These are phyloP conservation scores for Neurospora terricola DNA, from an alignment of 495 filamentous ascomycete genomes.

Conservation along the genomic window DNA sequence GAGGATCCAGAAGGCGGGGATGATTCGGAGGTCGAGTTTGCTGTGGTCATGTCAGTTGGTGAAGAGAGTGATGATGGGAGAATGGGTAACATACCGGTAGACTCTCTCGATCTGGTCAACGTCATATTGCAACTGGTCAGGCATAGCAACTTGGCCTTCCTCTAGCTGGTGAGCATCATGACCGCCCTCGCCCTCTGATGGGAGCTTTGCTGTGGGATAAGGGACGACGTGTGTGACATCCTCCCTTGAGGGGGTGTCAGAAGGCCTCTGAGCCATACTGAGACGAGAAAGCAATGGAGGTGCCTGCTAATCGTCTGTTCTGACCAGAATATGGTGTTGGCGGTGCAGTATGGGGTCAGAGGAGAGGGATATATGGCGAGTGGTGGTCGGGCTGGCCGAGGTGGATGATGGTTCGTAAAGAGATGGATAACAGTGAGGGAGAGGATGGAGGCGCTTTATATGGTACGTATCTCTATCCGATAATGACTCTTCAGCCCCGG, in stretches of 20 bases:
- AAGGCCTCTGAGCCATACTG: constrained; percentile 31
- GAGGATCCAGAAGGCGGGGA: constrained; percentile 86
- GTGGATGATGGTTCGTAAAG: not conserved
- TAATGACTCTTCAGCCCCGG: not conserved
- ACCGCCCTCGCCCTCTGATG: constrained; percentile 6
- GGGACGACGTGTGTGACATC: not conserved
- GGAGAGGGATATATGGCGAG: not conserved
- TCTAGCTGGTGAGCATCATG: constrained; percentile 11
- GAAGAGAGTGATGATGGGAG: not conserved
- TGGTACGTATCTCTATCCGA: not conserved
- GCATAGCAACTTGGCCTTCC: constrained; percentile 6
- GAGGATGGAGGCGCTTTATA: not conserved
- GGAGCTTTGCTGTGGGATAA: constrained; percentile 11
- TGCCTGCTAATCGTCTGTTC: constrained; percentile 38
- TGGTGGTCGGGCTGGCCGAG: constrained; percentile 1
- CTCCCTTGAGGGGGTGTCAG: constrained; percentile 12
- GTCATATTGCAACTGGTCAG: constrained; percentile 28
- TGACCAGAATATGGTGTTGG: constrained; percentile 8
- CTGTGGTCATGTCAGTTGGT: constrained; percentile 18
- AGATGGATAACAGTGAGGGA: not conserved
- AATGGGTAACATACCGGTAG: constrained; percentile 42
- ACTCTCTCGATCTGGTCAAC: constrained; percentile 51
- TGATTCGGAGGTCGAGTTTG: constrained; percentile 76
- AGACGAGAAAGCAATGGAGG: constrained; percentile 43
- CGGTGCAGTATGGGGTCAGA: not conserved